A percentile compares a stretch with the other conserved stretches of the same genome.
phyloP scores from a whole-genome alignment of 495 filamentous ascomycete genomes.

The Penicillium argentinense region DNA sequence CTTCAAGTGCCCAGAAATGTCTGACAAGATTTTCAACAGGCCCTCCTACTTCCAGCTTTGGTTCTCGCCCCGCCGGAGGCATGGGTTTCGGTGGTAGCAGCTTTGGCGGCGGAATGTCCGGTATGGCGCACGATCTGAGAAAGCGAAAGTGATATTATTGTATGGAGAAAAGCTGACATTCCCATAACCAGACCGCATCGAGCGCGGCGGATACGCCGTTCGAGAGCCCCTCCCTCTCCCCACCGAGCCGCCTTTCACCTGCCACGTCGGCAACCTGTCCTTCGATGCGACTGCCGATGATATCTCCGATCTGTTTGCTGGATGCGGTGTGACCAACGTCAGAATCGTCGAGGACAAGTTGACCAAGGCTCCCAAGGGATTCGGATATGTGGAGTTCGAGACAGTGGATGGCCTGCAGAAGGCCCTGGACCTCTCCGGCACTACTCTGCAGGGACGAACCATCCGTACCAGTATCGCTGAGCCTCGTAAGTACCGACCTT shows the following conservation, averaged over 20 bases:
- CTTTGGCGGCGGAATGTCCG: slow-evolving; percentile 23
- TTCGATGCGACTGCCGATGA: slow-evolving; percentile 84
- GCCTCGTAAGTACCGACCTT: slow-evolving; percentile 64
- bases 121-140: slow-evolving; percentile 4
- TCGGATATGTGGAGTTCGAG: slow-evolving; percentile 94
- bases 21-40: slow-evolving; percentile 22
- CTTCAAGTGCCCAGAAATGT: neutral
- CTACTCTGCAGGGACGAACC: slow-evolving; percentile 77
- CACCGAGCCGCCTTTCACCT: slow-evolving; percentile 88
- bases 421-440: slow-evolving; percentile 78
- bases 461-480: slow-evolving; percentile 87
- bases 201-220: slow-evolving; percentile 57
- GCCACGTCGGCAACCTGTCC: slow-evolving; percentile 93
- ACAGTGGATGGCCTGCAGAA: slow-evolving; percentile 87
- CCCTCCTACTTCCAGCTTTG: slow-evolving; percentile 38
- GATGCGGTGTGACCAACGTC: slow-evolving; percentile 81
- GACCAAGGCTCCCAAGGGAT: slow-evolving; percentile 90
- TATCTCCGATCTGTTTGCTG: slow-evolving; percentile 80
- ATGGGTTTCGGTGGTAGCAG: slow-evolving; percentile 43
- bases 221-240: slow-evolving; percentile 86
- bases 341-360: slow-evolving; percentile 95
- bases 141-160: neutral
- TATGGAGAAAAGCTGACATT: neutral
- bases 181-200: slow-evolving; percentile 37
- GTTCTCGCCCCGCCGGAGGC: slow-evolving; percentile 46